A percentile compares a stretch with the other conserved stretches of the same genome.
Evolutionary conservation across 1,284 basidiomycete species (phyloP).

Genomic region (Apiotrichum sp.): DNA sequence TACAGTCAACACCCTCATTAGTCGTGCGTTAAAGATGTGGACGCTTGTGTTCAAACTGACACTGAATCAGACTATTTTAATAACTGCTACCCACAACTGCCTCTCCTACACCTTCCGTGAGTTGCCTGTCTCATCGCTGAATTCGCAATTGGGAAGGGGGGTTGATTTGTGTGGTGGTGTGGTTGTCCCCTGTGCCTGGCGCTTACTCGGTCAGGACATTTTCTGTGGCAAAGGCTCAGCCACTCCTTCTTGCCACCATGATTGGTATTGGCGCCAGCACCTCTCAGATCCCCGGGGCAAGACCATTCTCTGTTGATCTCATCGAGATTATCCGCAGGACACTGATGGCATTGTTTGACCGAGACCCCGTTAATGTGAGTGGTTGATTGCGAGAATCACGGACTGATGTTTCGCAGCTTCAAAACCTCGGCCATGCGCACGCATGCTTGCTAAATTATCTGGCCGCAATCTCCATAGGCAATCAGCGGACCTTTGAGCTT

Average conservation of each 20-base stretch:
- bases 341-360: conserved; percentile 17
- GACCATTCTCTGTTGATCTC: conserved; percentile 15
- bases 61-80: conserved; percentile 20
- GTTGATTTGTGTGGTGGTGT: not conserved
- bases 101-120: conserved; percentile 20
- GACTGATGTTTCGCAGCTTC: conserved; percentile 6
- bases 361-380: conserved; percentile 19
- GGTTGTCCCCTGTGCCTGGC: not conserved
- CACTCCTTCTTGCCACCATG: conserved; percentile 20
- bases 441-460: conserved; percentile 16
- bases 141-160: too few species aligned
- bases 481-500: conserved; percentile 24
- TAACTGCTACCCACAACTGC: conserved; percentile 21
- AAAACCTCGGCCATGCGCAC: conserved; percentile 18
- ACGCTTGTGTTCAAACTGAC: too few species aligned
- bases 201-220: conserved; percentile 14
- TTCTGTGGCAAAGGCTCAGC: conserved; percentile 14
- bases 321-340: conserved; percentile 23
- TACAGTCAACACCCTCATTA: conserved; percentile 20
- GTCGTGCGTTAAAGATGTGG: conserved; percentile 6
- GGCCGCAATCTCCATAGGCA: conserved; percentile 19
- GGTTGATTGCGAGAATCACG: too few species aligned
- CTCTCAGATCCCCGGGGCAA: conserved; percentile 14
- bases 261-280: conserved; percentile 22
- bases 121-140: not conserved